These are phyloP conservation scores for Populus nigra DNA, from an alignment of 345 rosid species.

Conservation along the genomic window DNA sequence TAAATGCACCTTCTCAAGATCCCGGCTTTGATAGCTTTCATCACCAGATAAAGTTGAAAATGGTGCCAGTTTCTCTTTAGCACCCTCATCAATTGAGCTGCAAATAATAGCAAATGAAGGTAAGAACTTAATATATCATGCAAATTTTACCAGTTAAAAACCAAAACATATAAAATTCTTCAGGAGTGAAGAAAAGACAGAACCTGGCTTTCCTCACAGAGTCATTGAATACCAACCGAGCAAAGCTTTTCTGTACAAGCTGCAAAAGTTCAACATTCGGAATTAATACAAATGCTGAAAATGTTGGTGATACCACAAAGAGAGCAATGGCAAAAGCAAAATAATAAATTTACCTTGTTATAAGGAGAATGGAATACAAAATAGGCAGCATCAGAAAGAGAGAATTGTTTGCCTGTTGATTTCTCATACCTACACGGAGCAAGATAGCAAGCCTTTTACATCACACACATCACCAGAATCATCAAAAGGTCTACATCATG, in stretches of 20 bases:
- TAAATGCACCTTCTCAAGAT: constrained; percentile 85
- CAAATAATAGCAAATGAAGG: constrained; percentile 7
- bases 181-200: constrained; percentile 11
- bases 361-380: constrained; percentile 96
- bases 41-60: constrained; percentile 68
- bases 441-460: constrained; percentile 7
- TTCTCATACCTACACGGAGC: constrained; percentile 68
- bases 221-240: constrained; percentile 84
- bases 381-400: constrained; percentile 70
- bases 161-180: not conserved
- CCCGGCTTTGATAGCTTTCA: constrained; percentile 93
- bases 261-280: constrained; percentile 38
- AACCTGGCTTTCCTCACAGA: constrained; percentile 81
- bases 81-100: constrained; percentile 75
- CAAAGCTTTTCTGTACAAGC: constrained; percentile 99
- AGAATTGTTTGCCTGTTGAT: constrained; percentile 76
- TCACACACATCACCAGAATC: not conserved
- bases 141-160: not conserved
- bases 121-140: constrained; percentile 6
- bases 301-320: not conserved
- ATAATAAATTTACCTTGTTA: constrained; percentile 64
- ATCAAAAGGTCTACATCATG: not conserved
- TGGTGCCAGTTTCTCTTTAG: constrained; percentile 78
- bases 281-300: not conserved
- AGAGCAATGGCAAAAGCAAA: not conserved